Conservation (phyloP, 2,329 filamentous ascomycete species). For the Shiraia bambusicola region DNA sequence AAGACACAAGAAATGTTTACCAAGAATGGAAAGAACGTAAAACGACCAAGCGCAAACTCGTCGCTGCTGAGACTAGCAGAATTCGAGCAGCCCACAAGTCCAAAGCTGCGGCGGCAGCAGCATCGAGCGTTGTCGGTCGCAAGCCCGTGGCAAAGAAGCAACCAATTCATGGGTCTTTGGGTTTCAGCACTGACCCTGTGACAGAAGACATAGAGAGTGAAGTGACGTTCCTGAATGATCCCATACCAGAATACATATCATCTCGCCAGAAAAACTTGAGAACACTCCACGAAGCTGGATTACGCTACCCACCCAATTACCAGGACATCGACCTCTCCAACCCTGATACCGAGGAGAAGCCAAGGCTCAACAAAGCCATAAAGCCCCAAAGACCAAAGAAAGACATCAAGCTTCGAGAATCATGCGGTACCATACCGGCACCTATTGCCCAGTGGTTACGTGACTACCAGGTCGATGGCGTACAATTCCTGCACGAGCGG, state of each 20-base stretch:
- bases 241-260: slow-evolving; percentile 71
- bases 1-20: slow-evolving; percentile 58
- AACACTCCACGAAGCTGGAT: slow-evolving; percentile 64
- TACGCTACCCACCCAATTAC: slow-evolving; percentile 77
- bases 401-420: slow-evolving; percentile 73
- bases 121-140: slow-evolving; percentile 47
- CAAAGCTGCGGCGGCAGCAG: slow-evolving; percentile 47
- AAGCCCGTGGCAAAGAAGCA: slow-evolving; percentile 28
- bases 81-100: slow-evolving; percentile 51
- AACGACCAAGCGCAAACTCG: slow-evolving; percentile 55
- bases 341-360: slow-evolving; percentile 67
- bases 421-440: slow-evolving; percentile 79
- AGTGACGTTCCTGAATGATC: slow-evolving; percentile 58
- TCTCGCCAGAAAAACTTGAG: slow-evolving; percentile 71
- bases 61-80: slow-evolving; percentile 52
- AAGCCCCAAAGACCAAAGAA: slow-evolving; percentile 70
- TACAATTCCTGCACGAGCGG: slow-evolving; percentile 78
- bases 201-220: slow-evolving; percentile 51
- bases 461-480: slow-evolving; percentile 87
- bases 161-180: slow-evolving; percentile 6
- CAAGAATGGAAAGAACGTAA: slow-evolving; percentile 65
- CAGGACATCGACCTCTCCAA: slow-evolving; percentile 76
- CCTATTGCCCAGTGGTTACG: slow-evolving; percentile 88
- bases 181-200: slow-evolving; percentile 24
- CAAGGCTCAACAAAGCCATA: slow-evolving; percentile 61